A percentile compares a stretch with the other conserved stretches of the same genome.
Evolutionary conservation across 176 grass and related monocot species (phyloP).

Genomic region (Calamus simplicifolius): DNA sequence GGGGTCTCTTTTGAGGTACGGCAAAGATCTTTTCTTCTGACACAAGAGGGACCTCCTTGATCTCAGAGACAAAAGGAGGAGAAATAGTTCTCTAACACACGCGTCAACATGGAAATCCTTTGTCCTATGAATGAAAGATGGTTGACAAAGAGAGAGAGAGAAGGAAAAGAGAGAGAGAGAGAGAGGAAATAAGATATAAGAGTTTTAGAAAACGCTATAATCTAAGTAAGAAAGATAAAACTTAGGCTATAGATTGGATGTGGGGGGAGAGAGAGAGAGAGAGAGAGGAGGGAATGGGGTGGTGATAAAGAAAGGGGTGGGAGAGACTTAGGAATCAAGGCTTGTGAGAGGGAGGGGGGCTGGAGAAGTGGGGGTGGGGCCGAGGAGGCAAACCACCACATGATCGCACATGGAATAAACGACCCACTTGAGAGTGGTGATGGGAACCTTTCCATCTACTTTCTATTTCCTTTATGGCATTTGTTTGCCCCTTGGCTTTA

Average conservation of each 20-base stretch:
- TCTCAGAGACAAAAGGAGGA: slow-evolving; percentile 16
- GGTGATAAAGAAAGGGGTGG: no score
- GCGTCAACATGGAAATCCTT: slow-evolving; percentile 44
- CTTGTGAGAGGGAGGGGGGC: not conserved
- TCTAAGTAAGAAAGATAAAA: not conserved
- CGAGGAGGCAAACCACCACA: slow-evolving; percentile 56
- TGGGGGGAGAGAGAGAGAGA: not conserved
- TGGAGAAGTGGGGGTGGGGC: slow-evolving; percentile 37
- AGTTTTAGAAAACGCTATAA: not conserved
- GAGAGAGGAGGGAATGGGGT: not conserved
- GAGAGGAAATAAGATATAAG: not conserved
- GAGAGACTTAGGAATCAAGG: no score
- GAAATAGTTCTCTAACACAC: slow-evolving; percentile 70
- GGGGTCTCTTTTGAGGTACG: not conserved
- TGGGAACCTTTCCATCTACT: not conserved
- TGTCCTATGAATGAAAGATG: slow-evolving; percentile 41
- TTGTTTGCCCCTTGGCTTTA: not conserved
- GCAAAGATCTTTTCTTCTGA: slow-evolving; percentile 42
- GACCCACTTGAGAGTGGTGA: slow-evolving; percentile 25
- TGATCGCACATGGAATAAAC: slow-evolving; percentile 52
- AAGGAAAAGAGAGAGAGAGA: not conserved
- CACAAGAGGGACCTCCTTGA: slow-evolving; percentile 30
- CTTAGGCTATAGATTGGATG: not conserved
- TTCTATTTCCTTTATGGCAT: not conserved
- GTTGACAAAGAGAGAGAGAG: slow-evolving; percentile 29